Evolutionary conservation across 805 yeast species (phyloP).

Genomic region (Candida silvicultrix): DNA sequence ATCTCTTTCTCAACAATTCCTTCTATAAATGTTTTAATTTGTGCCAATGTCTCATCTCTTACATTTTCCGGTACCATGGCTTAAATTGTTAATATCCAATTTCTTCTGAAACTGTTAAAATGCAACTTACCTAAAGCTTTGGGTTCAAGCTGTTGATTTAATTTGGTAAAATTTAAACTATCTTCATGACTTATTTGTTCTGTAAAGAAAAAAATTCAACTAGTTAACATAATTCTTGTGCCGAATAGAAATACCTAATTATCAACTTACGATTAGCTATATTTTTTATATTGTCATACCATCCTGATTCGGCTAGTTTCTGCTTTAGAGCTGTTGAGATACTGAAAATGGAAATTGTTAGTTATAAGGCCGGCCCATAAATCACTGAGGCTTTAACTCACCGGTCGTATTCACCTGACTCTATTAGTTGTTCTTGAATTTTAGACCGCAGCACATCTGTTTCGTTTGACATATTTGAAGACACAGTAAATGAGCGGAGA

Average conservation of each 20-base stretch:
- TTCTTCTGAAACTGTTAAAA: too few relatives aligned
- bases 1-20: slow-evolving; percentile 6
- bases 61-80: slow-evolving; percentile 63
- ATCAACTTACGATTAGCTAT: slow-evolving; percentile 44
- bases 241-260: too few relatives aligned
- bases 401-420: slow-evolving; percentile 76
- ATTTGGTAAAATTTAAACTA: slow-evolving; percentile 43
- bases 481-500: too few relatives aligned
- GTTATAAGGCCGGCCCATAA: not conserved
- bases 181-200: slow-evolving; percentile 35
- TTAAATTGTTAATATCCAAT: too few relatives aligned
- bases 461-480: slow-evolving; percentile 3
- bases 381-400: slow-evolving; percentile 14
- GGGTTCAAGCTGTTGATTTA: slow-evolving; percentile 50
- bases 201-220: slow-evolving; percentile 3
- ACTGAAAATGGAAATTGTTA: slow-evolving; percentile 14
- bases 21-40: slow-evolving; percentile 55
- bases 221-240: too few relatives aligned
- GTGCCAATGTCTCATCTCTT: slow-evolving; percentile 49
- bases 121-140: slow-evolving; percentile 56
- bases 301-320: slow-evolving; percentile 69
- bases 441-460: slow-evolving; percentile 38
- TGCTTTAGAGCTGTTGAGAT: slow-evolving; percentile 59
- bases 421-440: slow-evolving; percentile 64
- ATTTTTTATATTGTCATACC: slow-evolving; percentile 72